phyloP scores from a whole-genome alignment of 1,284 basidiomycete genomes.

The Volvariella surrecta region DNA sequence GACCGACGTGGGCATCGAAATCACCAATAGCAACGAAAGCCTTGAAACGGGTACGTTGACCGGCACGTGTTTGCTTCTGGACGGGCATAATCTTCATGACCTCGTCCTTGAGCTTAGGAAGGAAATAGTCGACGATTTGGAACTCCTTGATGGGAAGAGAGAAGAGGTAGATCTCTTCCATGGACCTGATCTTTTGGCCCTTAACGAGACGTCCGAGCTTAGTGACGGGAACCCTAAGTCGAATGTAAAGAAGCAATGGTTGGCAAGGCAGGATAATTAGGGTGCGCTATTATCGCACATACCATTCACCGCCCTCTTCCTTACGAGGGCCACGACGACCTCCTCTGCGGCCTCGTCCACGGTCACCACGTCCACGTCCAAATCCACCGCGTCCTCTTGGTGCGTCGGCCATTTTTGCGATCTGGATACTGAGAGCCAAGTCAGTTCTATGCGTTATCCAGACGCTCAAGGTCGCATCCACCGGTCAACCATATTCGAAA shows the following conservation, averaged over 20 bases:
- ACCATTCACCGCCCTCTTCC: slow-evolving; percentile 99
- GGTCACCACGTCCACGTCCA: slow-evolving; percentile 83
- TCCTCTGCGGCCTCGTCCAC: slow-evolving; percentile 81
- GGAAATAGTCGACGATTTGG: slow-evolving; percentile 97
- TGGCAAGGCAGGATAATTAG: neutral
- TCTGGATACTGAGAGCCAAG: slow-evolving; percentile 8
- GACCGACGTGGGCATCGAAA: slow-evolving; percentile 96
- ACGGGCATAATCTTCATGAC: slow-evolving; percentile 99
- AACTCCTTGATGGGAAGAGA: slow-evolving; percentile 98
- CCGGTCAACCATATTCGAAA: slow-evolving; percentile 5
- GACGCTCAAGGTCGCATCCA: slow-evolving; percentile 24
- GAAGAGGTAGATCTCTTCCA: slow-evolving; percentile 99
- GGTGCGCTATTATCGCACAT: slow-evolving; percentile 23
- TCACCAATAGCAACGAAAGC: slow-evolving; percentile 99
- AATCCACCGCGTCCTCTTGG: slow-evolving; percentile 79
- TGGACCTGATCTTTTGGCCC: slow-evolving; percentile 99
- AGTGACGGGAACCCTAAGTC: slow-evolving; percentile 88
- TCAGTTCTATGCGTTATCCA: slow-evolving; percentile 24
- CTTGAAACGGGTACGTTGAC: slow-evolving; percentile 99
- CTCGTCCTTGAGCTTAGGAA: slow-evolving; percentile 97
- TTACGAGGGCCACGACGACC: slow-evolving; percentile 94
- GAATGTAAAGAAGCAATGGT: slow-evolving; percentile 2
- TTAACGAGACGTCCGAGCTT: slow-evolving; percentile 99
- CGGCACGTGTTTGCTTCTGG: slow-evolving; percentile 99
- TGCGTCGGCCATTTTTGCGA: slow-evolving; percentile 70